A percentile compares a stretch with the other conserved stretches of the same genome.
Evolutionary conservation across 2,329 filamentous ascomycete species (phyloP).

Genomic region (Fusarium succisae): DNA sequence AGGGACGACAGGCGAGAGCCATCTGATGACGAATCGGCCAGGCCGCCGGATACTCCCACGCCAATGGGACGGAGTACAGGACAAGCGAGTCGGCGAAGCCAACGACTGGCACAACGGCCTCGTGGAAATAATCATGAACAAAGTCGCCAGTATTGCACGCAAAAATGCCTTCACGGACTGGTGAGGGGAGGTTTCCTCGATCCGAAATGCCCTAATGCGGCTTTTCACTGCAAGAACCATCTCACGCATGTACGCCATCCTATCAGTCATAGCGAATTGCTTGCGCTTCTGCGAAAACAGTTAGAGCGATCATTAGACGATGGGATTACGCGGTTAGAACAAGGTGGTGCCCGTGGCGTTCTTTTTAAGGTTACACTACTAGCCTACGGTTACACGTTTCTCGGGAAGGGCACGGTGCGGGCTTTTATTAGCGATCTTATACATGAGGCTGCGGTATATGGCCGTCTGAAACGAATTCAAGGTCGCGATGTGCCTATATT

Average conservation of each 20-base stretch:
- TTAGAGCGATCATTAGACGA: background rate
- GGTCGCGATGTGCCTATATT: background rate
- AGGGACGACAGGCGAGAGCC: background rate
- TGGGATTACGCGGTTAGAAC: fast-evolving
- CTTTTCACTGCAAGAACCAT: background rate
- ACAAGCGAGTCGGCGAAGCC: background rate
- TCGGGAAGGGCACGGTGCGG: background rate
- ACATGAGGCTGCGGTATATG: background rate
- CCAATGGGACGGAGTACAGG: background rate
- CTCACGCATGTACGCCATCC: background rate
- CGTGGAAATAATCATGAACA: background rate
- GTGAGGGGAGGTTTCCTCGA: background rate
- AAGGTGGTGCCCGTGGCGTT: fast-evolving
- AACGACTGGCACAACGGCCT: background rate
- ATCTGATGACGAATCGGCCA: background rate
- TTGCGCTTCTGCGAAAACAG: background rate
- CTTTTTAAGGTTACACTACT: background rate
- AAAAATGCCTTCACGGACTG: background rate
- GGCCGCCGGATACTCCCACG: background rate
- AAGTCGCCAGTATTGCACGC: background rate
- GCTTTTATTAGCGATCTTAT: background rate
- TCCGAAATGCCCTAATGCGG: fast-evolving
- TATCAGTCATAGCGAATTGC: background rate
- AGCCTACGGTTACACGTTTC: background rate
- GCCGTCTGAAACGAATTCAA: background rate